Conservation (phyloP, 140 eudicot genomes). For the Flaveria floridana region DNA sequence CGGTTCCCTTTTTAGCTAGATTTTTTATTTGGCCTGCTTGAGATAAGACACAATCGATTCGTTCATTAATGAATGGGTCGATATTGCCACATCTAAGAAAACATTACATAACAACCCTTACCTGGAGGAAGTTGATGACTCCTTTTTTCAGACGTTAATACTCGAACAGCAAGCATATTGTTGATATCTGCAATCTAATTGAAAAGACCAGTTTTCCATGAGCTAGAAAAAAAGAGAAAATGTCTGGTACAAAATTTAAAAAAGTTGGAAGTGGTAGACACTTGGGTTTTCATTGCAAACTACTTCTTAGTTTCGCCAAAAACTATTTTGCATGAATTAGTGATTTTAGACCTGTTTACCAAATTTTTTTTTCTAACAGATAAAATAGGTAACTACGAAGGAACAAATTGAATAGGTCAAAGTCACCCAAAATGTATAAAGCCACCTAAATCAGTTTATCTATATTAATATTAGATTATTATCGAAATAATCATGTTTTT, state of each 20-base stretch:
- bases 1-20: neutral
- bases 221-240: slow-evolving; percentile 18
- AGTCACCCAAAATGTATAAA: neutral
- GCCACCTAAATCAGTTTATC: neutral
- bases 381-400: neutral
- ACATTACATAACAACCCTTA: slow-evolving; percentile 24
- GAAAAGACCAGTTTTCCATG: slow-evolving; percentile 28
- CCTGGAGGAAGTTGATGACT: slow-evolving; percentile 74
- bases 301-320: neutral
- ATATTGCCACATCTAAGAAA: neutral
- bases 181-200: slow-evolving; percentile 74
- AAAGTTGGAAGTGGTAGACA: neutral
- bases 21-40: neutral
- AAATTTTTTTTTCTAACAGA: neutral
- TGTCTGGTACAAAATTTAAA: neutral
- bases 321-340: neutral
- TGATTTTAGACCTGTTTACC: neutral
- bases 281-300: slow-evolving; percentile 19
- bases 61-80: neutral
- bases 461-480: neutral
- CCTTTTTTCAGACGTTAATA: slow-evolving; percentile 78
- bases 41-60: neutral
- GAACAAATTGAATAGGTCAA: neutral
- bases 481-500: neutral
- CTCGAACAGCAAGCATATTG: slow-evolving; percentile 73